phyloP scores from a whole-genome alignment of 192 early-diverging fungal species.

The Gamsiella multidivaricata region DNA sequence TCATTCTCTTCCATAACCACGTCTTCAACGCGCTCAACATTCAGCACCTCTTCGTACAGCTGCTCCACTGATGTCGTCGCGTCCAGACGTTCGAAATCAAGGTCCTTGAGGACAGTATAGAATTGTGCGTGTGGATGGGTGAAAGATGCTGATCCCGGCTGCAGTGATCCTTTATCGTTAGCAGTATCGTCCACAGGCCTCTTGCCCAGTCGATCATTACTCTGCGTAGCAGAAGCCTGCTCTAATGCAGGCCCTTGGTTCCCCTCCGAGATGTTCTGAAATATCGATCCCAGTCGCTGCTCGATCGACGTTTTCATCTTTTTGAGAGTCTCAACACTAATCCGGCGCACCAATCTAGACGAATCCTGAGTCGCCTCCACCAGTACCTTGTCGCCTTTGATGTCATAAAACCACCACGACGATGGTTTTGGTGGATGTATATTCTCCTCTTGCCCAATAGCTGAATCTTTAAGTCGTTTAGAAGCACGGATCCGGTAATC shows the following conservation, averaged over 20 bases:
- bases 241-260: neutral
- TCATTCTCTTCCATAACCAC: slow-evolving; percentile 56
- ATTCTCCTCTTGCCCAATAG: neutral
- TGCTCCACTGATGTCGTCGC: slow-evolving; percentile 60
- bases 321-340: slow-evolving; percentile 44
- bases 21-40: slow-evolving; percentile 55
- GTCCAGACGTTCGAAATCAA: slow-evolving; percentile 59
- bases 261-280: slow-evolving; percentile 1
- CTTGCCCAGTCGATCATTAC: neutral
- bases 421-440: slow-evolving; percentile 9
- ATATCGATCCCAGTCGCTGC: slow-evolving; percentile 1
- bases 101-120: slow-evolving; percentile 27
- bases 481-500: slow-evolving; percentile 34
- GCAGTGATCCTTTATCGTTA: neutral
- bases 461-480: slow-evolving; percentile 35
- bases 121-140: slow-evolving; percentile 39
- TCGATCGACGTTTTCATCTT: slow-evolving; percentile 30
- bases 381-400: slow-evolving; percentile 57
- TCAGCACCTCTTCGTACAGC: slow-evolving; percentile 65
- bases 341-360: slow-evolving; percentile 36
- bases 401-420: slow-evolving; percentile 56
- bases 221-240: neutral
- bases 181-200: neutral
- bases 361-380: slow-evolving; percentile 48
- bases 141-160: neutral